These are phyloP conservation scores for Pyrus pyrifolia DNA, from an alignment of 306 rosid species.

Conservation along the genomic window DNA sequence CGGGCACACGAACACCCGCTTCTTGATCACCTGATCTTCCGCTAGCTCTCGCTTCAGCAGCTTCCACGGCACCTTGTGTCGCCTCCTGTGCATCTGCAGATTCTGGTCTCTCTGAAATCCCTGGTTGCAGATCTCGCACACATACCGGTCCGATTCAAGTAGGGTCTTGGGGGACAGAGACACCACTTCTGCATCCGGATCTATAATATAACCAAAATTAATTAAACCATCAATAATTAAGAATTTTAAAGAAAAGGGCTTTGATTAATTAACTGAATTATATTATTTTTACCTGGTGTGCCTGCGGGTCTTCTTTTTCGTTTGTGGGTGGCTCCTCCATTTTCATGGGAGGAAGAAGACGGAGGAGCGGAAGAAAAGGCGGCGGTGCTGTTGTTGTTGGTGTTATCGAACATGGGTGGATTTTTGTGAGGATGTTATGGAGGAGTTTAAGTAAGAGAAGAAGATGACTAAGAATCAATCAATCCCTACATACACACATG, in stretches of 20 bases:
- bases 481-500: slow-evolving; percentile 11
- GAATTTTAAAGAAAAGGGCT: not conserved
- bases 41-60: slow-evolving; percentile 54
- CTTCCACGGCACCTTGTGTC: slow-evolving; percentile 97
- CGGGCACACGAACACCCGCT: slow-evolving; percentile 86
- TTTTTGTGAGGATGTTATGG: slow-evolving; percentile 13
- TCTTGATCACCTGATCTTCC: slow-evolving; percentile 40
- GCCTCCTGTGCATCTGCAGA: slow-evolving; percentile 90
- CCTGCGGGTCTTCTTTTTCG: slow-evolving; percentile 97
- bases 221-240: not conserved
- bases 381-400: slow-evolving; percentile 22
- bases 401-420: slow-evolving; percentile 13
- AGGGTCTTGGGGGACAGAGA: slow-evolving; percentile 81
- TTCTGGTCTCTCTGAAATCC: slow-evolving; percentile 97
- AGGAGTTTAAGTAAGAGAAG: not conserved
- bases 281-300: slow-evolving; percentile 63
- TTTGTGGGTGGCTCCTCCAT: slow-evolving; percentile 45
- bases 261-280: not conserved
- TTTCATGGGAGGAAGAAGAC: slow-evolving; percentile 46
- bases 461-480: not conserved
- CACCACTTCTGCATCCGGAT: slow-evolving; percentile 97
- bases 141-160: slow-evolving; percentile 80
- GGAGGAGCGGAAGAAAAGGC: slow-evolving; percentile 35
- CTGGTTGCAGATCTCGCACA: slow-evolving; percentile 98
- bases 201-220: slow-evolving; percentile 15